Conservation (phyloP, 2,329 filamentous ascomycete species). For the Curvularia verruculosa region DNA sequence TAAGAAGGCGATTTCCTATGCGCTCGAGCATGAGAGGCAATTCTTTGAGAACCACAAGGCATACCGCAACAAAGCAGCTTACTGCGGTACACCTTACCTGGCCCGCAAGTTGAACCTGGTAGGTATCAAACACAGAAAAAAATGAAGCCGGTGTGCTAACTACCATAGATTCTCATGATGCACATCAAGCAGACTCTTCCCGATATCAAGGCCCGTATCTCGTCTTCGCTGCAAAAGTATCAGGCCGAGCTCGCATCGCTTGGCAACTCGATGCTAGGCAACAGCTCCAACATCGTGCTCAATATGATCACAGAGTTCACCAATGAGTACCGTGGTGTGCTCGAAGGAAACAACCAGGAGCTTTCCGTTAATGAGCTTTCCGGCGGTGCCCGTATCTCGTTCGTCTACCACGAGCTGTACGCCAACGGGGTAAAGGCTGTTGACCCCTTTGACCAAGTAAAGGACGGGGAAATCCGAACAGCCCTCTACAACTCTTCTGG, state of each 20-base stretch:
- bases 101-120: conserved; percentile 93
- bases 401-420: conserved; percentile 98
- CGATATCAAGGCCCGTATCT: conserved; percentile 96
- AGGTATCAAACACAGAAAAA: conserved; percentile 24
- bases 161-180: conserved; percentile 89
- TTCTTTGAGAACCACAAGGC: conserved; percentile 99
- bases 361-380: conserved; percentile 93
- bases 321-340: conserved; percentile 93
- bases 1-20: conserved; percentile 89
- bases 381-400: conserved; percentile 96
- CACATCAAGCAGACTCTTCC: conserved; percentile 99
- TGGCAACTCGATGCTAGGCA: conserved; percentile 93
- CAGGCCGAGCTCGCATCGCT: conserved; percentile 77
- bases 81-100: conserved; percentile 97
- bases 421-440: conserved; percentile 97
- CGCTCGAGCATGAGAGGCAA: conserved; percentile 90
- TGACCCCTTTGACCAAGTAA: conserved; percentile 96
- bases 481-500: conserved; percentile 99
- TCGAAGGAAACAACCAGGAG: conserved; percentile 97
- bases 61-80: conserved; percentile 97
- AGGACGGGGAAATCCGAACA: conserved; percentile 95
- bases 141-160: conserved; percentile 33
- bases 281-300: conserved; percentile 93
- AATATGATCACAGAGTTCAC: conserved; percentile 99
- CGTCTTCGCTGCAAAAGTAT: conserved; percentile 94